phyloP scores from a whole-genome alignment of 768 basidiomycete species.

The Pisolithus marmoratus region DNA sequence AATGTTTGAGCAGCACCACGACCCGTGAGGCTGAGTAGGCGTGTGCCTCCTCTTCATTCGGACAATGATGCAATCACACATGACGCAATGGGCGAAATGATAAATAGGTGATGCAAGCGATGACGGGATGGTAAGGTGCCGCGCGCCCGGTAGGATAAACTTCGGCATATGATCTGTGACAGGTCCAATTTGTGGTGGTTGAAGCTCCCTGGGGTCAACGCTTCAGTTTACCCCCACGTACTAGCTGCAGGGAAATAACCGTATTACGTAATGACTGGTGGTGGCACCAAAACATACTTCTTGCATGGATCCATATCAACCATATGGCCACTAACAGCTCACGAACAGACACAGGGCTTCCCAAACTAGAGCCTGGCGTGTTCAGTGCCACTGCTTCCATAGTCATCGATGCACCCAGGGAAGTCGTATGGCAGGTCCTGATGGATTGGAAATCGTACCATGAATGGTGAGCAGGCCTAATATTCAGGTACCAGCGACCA shows the following conservation, averaged over 20 bases:
- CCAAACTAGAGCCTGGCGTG: constrained; percentile 39
- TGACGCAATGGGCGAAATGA: no score
- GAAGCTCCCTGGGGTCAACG: no score
- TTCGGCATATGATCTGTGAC: no score
- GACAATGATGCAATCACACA: no score
- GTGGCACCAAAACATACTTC: background rate
- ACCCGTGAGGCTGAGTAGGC: background rate
- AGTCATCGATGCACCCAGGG: constrained; percentile 54
- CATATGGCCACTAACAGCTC: background rate
- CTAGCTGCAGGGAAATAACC: no score
- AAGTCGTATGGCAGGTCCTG: constrained; percentile 57
- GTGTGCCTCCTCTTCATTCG: constrained; percentile 34
- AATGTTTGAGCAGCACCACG: no score
- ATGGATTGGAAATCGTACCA: constrained; percentile 57
- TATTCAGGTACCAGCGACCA: background rate
- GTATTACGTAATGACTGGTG: no score
- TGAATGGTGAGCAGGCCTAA: constrained; percentile 44
- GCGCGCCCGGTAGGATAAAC: no score
- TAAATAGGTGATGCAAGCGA: no score
- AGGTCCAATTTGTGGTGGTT: no score
- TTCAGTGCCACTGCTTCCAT: constrained; percentile 42
- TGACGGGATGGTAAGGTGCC: no score
- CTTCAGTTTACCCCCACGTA: no score
- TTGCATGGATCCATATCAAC: background rate
- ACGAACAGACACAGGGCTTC: constrained; percentile 21